Evolutionary conservation across 2,329 filamentous ascomycete species (phyloP), one percentile per base, ranked within the genome.

Genomic region (Fusarium sp.): DNA sequence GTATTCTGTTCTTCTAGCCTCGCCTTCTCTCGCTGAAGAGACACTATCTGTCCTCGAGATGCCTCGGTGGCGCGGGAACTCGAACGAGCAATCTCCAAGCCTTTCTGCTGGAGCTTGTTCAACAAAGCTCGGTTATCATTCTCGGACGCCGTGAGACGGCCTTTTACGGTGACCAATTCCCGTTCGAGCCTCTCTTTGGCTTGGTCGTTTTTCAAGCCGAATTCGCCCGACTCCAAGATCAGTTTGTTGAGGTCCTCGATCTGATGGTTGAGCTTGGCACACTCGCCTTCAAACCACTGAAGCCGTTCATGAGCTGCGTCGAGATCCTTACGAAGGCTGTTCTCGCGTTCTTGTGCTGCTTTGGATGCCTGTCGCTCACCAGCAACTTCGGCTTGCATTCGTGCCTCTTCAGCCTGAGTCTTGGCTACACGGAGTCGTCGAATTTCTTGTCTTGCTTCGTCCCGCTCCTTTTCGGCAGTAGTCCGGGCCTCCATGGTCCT

Each of bases 61-160:
- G 88, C 91, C 67, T 98, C 94, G 59, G 86, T 93, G 27, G 91
- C 94, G 56, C 89, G 89, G 6, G 93, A 96, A 57, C 87, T 92
- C 1, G 94, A 95, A 41, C 95, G 87, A 36, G 94, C 94, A 74
- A 99, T 96, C 72, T 99, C 94, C 7, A 99, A 84, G 27, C 96
- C 95, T 80, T 98, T 98, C 71, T 98, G 94, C 71, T 98, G 94
- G 15, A 99, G 83, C 76, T 98, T 98, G 79, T 97, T 98, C 65
- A 98, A 83, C n/a, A 99, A 80, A 6, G 93, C 89, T 47, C 92
- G 89, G 70, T 98, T 98, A 77, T 98, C 94, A 69, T 98, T 97
- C 74, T 99, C 94, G 0, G 94, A 98, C 21, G 94, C 95, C 8
- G 89, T 84, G 36, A 99, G 81, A 19, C 94, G 89, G 57, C 93